phyloP scores from a whole-genome alignment of 2,329 filamentous ascomycete genomes.

The Neoascochyta sp. region DNA sequence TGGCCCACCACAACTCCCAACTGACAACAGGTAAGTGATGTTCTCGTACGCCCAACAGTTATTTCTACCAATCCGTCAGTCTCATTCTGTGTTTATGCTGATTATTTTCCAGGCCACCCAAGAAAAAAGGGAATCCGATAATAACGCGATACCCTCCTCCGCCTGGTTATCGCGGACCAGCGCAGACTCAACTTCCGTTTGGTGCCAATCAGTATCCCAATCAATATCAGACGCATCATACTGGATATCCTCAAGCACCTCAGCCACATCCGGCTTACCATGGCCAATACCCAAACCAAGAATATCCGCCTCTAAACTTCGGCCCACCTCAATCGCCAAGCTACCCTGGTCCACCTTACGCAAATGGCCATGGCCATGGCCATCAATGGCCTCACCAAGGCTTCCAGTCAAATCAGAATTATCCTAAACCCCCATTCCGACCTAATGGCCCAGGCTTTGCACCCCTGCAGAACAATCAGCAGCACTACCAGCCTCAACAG shows the following conservation, averaged over 20 bases:
- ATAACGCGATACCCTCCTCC: slow-evolving; percentile 51
- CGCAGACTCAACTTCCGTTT: slow-evolving; percentile 31
- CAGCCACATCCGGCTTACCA: slow-evolving; percentile 18
- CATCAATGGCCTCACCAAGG: slow-evolving; percentile 27
- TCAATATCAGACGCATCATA: slow-evolving; percentile 27
- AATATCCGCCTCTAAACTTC: slow-evolving; percentile 24
- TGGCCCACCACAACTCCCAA: slow-evolving; percentile 21
- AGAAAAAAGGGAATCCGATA: slow-evolving; percentile 48
- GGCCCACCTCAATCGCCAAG: slow-evolving; percentile 17
- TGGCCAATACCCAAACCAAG: slow-evolving; percentile 18
- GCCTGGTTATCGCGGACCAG: slow-evolving; percentile 43
- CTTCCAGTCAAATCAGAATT: slow-evolving; percentile 21
- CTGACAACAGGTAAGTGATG: slow-evolving; percentile 37
- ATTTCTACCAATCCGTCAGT: too few species aligned
- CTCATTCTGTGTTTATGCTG: slow-evolving; percentile 13
- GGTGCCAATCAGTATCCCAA: slow-evolving; percentile 21
- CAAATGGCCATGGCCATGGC: slow-evolving; percentile 15
- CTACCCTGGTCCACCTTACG: slow-evolving; percentile 19
- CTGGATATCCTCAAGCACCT: slow-evolving; percentile 25
- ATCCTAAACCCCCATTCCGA: slow-evolving; percentile 21
- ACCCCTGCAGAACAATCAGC: slow-evolving; percentile 15
- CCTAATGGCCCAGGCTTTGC: slow-evolving; percentile 20
- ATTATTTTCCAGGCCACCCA: slow-evolving; percentile 29
- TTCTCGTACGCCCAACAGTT: too few species aligned
- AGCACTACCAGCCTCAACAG: slow-evolving; percentile 17